Evolutionary conservation across 768 basidiomycete species (phyloP).

Genomic region (Psilocybe sp.): DNA sequence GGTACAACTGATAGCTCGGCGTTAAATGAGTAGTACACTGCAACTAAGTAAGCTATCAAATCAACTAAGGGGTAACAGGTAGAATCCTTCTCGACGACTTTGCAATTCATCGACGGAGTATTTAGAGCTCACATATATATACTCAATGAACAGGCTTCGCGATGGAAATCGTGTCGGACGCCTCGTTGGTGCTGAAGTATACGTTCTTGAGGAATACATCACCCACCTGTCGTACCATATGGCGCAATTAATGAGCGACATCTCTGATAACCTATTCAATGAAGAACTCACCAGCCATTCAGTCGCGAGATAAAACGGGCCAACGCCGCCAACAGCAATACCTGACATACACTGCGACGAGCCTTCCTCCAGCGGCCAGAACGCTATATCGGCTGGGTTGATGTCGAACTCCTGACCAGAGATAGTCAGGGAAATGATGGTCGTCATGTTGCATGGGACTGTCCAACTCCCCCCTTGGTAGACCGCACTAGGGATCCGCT

Average conservation of each 20-base stretch:
- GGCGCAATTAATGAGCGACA: not conserved
- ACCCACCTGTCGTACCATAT: conserved; percentile 24
- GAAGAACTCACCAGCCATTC: conserved; percentile 61
- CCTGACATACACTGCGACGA: conserved; percentile 58
- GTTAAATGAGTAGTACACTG: too few species aligned
- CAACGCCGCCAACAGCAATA: conserved; percentile 52
- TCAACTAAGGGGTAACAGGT: too few species aligned
- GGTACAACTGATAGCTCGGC: too few species aligned
- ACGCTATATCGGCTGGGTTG: conserved; percentile 54
- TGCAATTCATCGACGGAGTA: too few species aligned
- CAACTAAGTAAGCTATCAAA: too few species aligned
- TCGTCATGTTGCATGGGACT: conserved; percentile 61
- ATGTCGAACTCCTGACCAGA: conserved; percentile 59
- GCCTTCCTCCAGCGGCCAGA: conserved; percentile 45
- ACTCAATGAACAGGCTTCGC: conserved; percentile 21
- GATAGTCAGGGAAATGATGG: conserved; percentile 54
- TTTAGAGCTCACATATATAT: not conserved
- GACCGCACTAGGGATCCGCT: conserved; percentile 51
- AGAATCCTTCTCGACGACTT: too few species aligned
- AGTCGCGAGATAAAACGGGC: conserved; percentile 31
- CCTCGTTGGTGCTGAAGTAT: conserved; percentile 36
- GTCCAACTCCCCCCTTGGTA: conserved; percentile 51
- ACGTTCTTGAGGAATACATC: conserved; percentile 42
- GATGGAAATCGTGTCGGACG: conserved; percentile 30
- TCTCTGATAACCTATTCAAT: too few species aligned